Evolutionary conservation across 768 basidiomycete genomes (phyloP).

Genomic region (Termitomyces sp.): DNA sequence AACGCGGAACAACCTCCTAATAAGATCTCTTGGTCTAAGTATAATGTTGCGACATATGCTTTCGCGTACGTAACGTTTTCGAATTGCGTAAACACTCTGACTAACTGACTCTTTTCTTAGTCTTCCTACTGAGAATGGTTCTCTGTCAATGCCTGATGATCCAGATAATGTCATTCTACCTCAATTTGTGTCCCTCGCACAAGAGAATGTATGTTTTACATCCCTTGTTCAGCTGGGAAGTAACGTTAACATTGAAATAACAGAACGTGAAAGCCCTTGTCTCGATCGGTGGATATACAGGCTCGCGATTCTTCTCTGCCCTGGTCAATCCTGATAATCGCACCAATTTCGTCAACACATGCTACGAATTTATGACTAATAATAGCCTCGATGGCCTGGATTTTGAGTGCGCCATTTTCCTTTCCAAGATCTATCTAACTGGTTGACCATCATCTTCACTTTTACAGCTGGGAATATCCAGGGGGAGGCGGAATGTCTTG

Average conservation of each 20-base stretch:
- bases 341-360: constrained; percentile 61
- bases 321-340: constrained; percentile 55
- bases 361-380: constrained; percentile 42
- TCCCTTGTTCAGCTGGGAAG: neutral
- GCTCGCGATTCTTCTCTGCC: constrained; percentile 60
- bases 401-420: constrained; percentile 36
- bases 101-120: constrained; percentile 20
- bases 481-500: constrained; percentile 62
- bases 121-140: constrained; percentile 31
- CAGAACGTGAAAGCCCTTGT: constrained; percentile 56
- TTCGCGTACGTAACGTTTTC: constrained; percentile 37
- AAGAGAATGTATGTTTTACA: constrained; percentile 33
- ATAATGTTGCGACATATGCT: constrained; percentile 44
- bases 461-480: constrained; percentile 79
- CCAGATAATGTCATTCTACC: constrained; percentile 40
- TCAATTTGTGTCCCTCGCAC: constrained; percentile 49
- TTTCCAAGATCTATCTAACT: neutral
- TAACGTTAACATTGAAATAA: neutral
- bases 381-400: constrained; percentile 61
- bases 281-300: constrained; percentile 72
- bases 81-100: neutral
- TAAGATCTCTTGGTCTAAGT: constrained; percentile 53
- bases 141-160: constrained; percentile 27
- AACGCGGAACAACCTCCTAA: constrained; percentile 34
- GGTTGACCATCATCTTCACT: neutral